These are phyloP conservation scores for Pleurotus eryngii DNA, from an alignment of 768 basidiomycete genomes.

Conservation along the genomic window DNA sequence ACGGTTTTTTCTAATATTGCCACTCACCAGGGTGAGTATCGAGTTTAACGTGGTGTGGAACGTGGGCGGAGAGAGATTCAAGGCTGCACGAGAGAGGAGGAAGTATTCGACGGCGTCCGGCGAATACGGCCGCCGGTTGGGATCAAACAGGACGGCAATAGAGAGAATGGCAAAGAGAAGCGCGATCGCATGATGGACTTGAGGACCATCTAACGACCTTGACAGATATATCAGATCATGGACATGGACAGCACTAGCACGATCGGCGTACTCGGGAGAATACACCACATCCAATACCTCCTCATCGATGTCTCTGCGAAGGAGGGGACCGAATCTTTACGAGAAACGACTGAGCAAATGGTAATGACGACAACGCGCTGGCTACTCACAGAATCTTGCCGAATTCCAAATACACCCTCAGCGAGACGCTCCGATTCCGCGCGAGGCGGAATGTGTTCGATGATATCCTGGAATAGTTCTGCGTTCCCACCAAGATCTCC, in stretches of 20 bases:
- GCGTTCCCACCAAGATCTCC: constrained; percentile 25
- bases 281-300: constrained; percentile 55
- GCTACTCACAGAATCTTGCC: constrained; percentile 52
- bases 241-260: neutral
- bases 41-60: constrained; percentile 50
- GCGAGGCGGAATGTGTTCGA: constrained; percentile 48
- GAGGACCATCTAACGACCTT: constrained; percentile 36
- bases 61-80: constrained; percentile 45
- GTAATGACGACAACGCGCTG: neutral
- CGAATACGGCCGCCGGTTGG: constrained; percentile 41
- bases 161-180: constrained; percentile 67
- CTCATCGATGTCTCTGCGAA: constrained; percentile 53
- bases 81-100: constrained; percentile 50
- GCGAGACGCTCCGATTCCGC: constrained; percentile 59
- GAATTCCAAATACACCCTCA: constrained; percentile 61
- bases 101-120: constrained; percentile 61
- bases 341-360: neutral
- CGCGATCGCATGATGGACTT: constrained; percentile 51
- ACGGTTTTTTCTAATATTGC: neutral
- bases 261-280: constrained; percentile 38
- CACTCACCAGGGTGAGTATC: constrained; percentile 54
- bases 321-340: constrained; percentile 50
- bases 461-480: constrained; percentile 40
- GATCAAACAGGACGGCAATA: constrained; percentile 62
- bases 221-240: neutral